Percentiles rank a stretch among this genome's conserved stretches.
Evolutionary conservation across 2,329 filamentous ascomycete genomes (phyloP).

Genomic region (Stenocarpella maydis): DNA sequence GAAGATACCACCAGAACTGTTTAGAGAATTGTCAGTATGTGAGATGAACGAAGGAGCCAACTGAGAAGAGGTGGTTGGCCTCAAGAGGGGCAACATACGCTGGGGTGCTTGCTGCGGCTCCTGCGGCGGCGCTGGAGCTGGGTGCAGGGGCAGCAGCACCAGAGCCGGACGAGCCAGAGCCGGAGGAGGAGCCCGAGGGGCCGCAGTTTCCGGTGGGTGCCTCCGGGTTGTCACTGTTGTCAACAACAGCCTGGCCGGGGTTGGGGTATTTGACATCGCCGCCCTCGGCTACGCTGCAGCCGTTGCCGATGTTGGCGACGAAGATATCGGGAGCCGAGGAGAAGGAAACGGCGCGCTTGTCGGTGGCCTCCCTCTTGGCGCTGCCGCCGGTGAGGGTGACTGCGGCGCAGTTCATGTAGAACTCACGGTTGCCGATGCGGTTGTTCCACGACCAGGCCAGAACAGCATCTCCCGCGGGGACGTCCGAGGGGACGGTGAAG

Average conservation of each 20-base stretch:
- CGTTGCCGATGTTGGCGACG: conserved; percentile 70
- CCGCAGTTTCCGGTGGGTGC: conserved; percentile 48
- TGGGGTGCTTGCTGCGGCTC: neutral
- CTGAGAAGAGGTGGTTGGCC: conserved; percentile 41
- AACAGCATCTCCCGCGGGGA: conserved; percentile 66
- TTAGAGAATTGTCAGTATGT: conserved; percentile 22
- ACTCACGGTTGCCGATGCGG: conserved; percentile 78
- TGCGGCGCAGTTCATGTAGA: conserved; percentile 87
- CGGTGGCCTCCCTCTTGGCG: conserved; percentile 36
- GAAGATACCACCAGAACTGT: conserved; percentile 36
- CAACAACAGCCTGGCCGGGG: conserved; percentile 65
- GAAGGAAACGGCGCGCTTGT: conserved; percentile 54
- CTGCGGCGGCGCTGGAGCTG: conserved; percentile 17
- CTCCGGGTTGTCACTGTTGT: conserved; percentile 47
- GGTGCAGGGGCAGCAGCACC: conserved; percentile 27
- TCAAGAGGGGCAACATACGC: neutral
- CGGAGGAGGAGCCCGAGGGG: conserved; percentile 42
- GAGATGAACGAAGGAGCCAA: conserved; percentile 49
- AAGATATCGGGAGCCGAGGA: conserved; percentile 71
- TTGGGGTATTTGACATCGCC: conserved; percentile 71
- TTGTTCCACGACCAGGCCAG: conserved; percentile 85
- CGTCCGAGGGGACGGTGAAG: conserved; percentile 72
- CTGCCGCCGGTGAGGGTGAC: conserved; percentile 64
- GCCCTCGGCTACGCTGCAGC: conserved; percentile 65
- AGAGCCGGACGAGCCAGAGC: conserved; percentile 40